These are phyloP conservation scores for Capsicum chinense DNA, from an alignment of 257 asterid species.

Conservation along the genomic window DNA sequence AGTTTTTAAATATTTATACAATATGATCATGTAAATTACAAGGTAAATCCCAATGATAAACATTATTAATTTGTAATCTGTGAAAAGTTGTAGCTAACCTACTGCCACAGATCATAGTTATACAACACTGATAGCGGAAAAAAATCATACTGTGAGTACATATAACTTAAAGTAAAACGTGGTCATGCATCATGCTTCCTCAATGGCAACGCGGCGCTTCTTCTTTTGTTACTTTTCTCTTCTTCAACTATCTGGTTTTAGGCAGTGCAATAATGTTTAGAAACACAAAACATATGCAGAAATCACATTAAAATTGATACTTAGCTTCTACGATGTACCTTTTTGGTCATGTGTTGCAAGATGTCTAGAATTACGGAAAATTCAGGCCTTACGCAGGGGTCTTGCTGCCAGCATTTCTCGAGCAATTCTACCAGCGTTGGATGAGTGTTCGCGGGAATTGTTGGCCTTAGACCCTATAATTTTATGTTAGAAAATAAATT, in stretches of 20 bases:
- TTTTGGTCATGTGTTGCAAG: constrained; percentile 54
- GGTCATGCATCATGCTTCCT: constrained; percentile 12
- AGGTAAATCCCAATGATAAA: not conserved
- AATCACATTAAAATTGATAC: not conserved
- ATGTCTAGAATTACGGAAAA: constrained; percentile 67
- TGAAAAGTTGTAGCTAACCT: not conserved
- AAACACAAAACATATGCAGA: constrained; percentile 11
- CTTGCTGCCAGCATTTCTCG: constrained; percentile 79
- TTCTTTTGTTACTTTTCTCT: constrained; percentile 56
- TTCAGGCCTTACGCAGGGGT: constrained; percentile 78
- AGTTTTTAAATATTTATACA: not conserved
- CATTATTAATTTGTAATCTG: not conserved
- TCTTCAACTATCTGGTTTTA: constrained; percentile 50
- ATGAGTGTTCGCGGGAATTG: constrained; percentile 61
- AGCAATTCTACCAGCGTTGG: constrained; percentile 65
- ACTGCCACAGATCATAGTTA: not conserved
- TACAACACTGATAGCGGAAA: not conserved
- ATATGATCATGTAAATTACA: not conserved
- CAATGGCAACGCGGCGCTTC: constrained; percentile 34
- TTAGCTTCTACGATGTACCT: constrained; percentile 42
- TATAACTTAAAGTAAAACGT: not conserved
- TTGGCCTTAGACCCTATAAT: constrained; percentile 72
- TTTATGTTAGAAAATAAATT: constrained; percentile 26
- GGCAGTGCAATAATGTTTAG: not conserved
- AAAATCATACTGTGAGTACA: not conserved